phyloP scores from a whole-genome alignment of 768 basidiomycete genomes.

The Megacollybia marginata region DNA sequence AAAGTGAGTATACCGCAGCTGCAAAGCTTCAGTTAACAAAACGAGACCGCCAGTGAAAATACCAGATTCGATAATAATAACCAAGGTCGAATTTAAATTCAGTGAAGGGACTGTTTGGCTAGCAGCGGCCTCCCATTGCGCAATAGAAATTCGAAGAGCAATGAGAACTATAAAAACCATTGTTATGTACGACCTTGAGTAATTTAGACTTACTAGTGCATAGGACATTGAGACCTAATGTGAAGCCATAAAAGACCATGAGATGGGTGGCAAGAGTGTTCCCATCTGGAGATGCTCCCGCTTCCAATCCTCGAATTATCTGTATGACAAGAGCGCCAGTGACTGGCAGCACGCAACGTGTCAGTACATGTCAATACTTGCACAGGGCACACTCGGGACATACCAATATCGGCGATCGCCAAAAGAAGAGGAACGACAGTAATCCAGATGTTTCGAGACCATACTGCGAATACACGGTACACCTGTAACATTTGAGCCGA shows the following conservation, averaged over 20 bases:
- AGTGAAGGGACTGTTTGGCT: neutral
- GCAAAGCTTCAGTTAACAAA: neutral
- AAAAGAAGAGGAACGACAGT: slow-evolving; percentile 3
- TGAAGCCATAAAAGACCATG: slow-evolving; percentile 8
- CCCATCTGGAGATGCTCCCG: slow-evolving; percentile 7
- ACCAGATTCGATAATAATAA: slow-evolving; percentile 10
- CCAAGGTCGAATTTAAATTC: slow-evolving; percentile 6
- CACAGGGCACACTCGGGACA: neutral
- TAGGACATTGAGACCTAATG: slow-evolving; percentile 6
- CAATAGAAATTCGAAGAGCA: slow-evolving; percentile 7
- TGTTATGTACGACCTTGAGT: neutral
- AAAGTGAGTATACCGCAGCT: slow-evolving; percentile 9
- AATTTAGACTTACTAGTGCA: slow-evolving; percentile 5
- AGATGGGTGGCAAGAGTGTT: slow-evolving; percentile 5
- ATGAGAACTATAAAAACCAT: slow-evolving; percentile 4
- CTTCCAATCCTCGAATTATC: slow-evolving; percentile 6
- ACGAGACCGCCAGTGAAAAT: neutral
- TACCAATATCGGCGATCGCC: slow-evolving; percentile 10
- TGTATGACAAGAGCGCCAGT: slow-evolving; percentile 7
- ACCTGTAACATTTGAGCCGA: neutral
- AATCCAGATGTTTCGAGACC: slow-evolving; percentile 2
- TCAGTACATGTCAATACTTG: neutral
- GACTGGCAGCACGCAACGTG: neutral
- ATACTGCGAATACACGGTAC: slow-evolving; percentile 7
- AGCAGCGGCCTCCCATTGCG: neutral